Percentiles rank a stretch among this genome's conserved stretches.
These are phyloP conservation scores for Tanozyma kutaoensis DNA, from an alignment of 805 yeast genomes.

Conservation along the genomic window DNA sequence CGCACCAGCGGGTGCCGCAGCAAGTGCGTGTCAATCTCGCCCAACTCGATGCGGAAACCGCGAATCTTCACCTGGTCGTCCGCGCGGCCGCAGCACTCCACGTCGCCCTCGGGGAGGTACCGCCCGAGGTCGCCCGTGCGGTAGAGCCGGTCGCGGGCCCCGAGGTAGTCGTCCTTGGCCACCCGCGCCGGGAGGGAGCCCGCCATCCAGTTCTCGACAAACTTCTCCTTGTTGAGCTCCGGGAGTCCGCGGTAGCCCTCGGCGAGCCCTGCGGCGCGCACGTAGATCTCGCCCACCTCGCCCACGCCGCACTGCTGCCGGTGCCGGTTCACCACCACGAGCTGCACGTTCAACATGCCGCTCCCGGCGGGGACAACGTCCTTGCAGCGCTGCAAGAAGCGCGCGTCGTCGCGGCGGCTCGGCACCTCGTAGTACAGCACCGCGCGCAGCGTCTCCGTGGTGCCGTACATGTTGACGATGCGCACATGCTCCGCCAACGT, in stretches of 20 bases:
- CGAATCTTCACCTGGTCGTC: conserved; percentile 98
- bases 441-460: conserved; percentile 98
- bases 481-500: conserved; percentile 78
- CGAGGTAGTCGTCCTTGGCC: conserved; percentile 67
- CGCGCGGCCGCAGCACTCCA: conserved; percentile 97
- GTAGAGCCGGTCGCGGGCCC: conserved; percentile 92
- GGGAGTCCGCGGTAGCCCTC: conserved; percentile 93
- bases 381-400: conserved; percentile 70
- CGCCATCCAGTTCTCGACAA: conserved; percentile 66
- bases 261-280: conserved; percentile 95
- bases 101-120: conserved; percentile 92
- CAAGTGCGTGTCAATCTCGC: conserved; percentile 95
- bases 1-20: conserved; percentile 89
- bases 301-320: conserved; percentile 95
- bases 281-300: conserved; percentile 97
- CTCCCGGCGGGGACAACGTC: conserved; percentile 98
- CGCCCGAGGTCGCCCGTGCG: conserved; percentile 97
- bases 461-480: conserved; percentile 97
- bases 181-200: too few species aligned
- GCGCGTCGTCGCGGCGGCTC: conserved; percentile 52
- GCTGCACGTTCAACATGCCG: conserved; percentile 93
- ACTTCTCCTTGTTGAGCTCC: conserved; percentile 77
- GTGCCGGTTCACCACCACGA: conserved; percentile 83
- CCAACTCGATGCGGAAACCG: conserved; percentile 96
- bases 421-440: conserved; percentile 89